Evolutionary conservation across 1,284 basidiomycete genomes (phyloP), one percentile per base, ranked within the genome.

Genomic region (Laetiporus sulphureus): DNA sequence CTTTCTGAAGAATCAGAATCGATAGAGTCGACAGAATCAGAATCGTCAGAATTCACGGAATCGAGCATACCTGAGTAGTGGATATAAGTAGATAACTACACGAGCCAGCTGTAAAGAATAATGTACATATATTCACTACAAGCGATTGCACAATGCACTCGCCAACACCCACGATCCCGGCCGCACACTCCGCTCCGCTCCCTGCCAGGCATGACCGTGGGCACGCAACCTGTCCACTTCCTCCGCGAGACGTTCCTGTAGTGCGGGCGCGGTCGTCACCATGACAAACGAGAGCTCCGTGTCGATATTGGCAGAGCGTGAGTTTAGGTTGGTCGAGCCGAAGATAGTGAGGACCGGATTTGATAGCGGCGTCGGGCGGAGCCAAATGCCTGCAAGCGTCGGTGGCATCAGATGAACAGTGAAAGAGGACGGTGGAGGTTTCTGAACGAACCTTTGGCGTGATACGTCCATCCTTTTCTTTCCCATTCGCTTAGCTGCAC

Each of bases 301-400:
- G 63, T 99, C 96, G 35, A 96, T 78, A 49, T 88, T 77, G 1
- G 92, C 80, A 1, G 91, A 95, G 3, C 95, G 83, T 1, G 90
- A 86, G 54, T 95, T 96, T 43, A 97, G 81, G 62, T 99, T 99
- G 2, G 93, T 95, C 0, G 92, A 96, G 10, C 95, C 96, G 58
- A 99, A 87, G 38, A 98, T 76, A 0, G 94, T 95, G 32, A 92
- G 63, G 46, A 78, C 66, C 0, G 91, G 90, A 12, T 68, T 65
- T 11, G 69, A 65, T 24, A 60, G 56, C 5, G 66, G 59, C 13
- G 63, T 63, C 8, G 80, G 78, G 2, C 87, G 83, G n/a, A 92
- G 60, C 91, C 91, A 94, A 33, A 94, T 79, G 30, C 91, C 91
- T 93, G 50, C 5, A 36, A n/a, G 5, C n/a, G 11, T 27, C n/a